Percentiles rank a stretch among this genome's conserved stretches.
phyloP scores from a whole-genome alignment of 2,329 filamentous ascomycete species.

The Cyclaneusma minus region DNA sequence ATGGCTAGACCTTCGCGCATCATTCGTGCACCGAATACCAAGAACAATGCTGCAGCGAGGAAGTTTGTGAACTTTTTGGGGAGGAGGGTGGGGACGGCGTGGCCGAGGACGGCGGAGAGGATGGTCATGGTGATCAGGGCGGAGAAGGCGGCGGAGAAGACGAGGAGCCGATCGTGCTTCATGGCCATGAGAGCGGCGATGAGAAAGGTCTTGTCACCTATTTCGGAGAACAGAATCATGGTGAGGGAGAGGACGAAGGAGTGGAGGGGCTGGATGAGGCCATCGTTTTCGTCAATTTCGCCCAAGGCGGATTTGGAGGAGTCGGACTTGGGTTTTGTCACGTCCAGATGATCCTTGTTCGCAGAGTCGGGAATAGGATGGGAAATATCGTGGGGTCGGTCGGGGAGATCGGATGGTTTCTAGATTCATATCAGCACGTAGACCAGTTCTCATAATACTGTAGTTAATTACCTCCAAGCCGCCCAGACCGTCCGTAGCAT shows the following conservation, averaged over 20 bases:
- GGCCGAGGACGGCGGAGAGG: constrained; percentile 80
- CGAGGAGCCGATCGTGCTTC: constrained; percentile 85
- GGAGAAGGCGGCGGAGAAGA: constrained; percentile 88
- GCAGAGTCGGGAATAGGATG: constrained; percentile 51
- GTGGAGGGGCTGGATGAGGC: constrained; percentile 66
- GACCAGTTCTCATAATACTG: neutral
- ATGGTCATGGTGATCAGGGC: constrained; percentile 91
- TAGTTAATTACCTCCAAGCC: constrained; percentile 38
- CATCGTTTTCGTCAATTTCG: constrained; percentile 31
- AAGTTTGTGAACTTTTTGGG: constrained; percentile 85
- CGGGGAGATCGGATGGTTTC: constrained; percentile 72
- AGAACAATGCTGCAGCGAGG: constrained; percentile 69
- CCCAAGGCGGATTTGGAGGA: constrained; percentile 16
- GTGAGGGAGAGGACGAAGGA: constrained; percentile 85
- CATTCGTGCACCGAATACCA: constrained; percentile 76
- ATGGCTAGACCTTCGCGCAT: constrained; percentile 78
- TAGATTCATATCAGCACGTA: constrained; percentile 22
- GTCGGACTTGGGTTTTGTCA: constrained; percentile 26
- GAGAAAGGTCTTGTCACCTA: constrained; percentile 97
- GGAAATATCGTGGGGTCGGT: constrained; percentile 60
- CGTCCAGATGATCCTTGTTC: constrained; percentile 47
- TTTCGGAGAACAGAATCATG: constrained; percentile 94
- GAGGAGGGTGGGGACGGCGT: constrained; percentile 79
- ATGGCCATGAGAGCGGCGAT: constrained; percentile 97
- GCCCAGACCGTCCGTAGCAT: constrained; percentile 18